Base-by-base conservation (phyloP, 805 yeast species). In the Schwanniomyces sp. region DNA sequence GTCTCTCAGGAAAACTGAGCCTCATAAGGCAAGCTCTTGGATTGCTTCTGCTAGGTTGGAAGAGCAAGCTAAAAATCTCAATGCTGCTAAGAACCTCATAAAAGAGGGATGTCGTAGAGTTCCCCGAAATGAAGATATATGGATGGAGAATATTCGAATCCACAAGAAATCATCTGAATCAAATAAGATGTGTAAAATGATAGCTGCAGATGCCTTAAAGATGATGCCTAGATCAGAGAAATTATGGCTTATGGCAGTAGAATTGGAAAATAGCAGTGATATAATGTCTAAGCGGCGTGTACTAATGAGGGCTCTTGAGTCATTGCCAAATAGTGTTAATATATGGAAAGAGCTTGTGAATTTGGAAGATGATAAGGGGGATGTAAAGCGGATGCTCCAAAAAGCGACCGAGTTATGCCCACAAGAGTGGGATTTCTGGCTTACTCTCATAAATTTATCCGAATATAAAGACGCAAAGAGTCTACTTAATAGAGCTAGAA, bases 21-120 rank as follows among this genome's bases (percentile, higher is more conserved):
- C 97, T 0, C 65, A 69, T 37, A 85, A 83, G 48, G 79, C 96
- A 0, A 79, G 80, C 41, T 88, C 86, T 4, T 92, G 96, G 96
- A 86, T 92, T 18, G 89, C 95, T 0, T 80, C 90, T 41, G 95
- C 96, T 0, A 67, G 89, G 41, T 61, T 90, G 8, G 98, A 92
- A 59, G 86, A 81, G 53, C 78, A 76, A 40, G 85, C 84, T 1
- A 75, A 75, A 39, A 82, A 81, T 44, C 70, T 72, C 45, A 67
- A 67, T 5, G 64, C 64, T 11, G 97, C 98, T 0, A 77, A 78
- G 45, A 66, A 66, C 18, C 51, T 87, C 12, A 84, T 91, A 6
- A 73, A 72, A n/a, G 82, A 88, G 59, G 99, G 96, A 1, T 87
- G 96, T 57, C 71, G 69, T 4, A 70, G 70, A 38, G 82, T 91